Base-by-base conservation (phyloP, 2,329 filamentous ascomycete species). In the Phoma sp. region DNA sequence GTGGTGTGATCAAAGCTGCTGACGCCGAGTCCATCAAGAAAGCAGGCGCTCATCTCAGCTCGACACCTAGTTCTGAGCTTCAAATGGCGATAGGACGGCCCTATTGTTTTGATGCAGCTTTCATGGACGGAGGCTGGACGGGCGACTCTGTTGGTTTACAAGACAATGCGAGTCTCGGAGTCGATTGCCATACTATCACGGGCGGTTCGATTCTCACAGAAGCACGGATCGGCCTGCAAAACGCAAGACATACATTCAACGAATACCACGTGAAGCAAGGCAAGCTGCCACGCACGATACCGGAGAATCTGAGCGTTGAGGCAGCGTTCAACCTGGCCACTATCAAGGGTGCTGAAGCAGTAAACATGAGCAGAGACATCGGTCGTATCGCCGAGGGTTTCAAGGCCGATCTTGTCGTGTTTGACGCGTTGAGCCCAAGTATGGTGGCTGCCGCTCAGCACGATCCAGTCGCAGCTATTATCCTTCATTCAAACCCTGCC, bases 171-270 rank as follows among this genome's bases (percentile, higher is more conserved):
- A 73, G 80, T 12, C 74, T 85, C 0, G 83, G 83, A 2, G 74
- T 85, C 10, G 83, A 86, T 60, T 84, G 81, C 1, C 81, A 84
- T 63, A 78, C 81, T 39, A 79, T 79, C 14, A 84, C 78, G 57
- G 79, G 77, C 1, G 75, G 76, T 2, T 81, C 83, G 30, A 64
- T 72, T 11, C 47, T 66, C 7, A 42, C 42, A 0, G 83, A 85
- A 62, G 80, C 83, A 1, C 76, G 82, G 3, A 60, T 85, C 9
- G 85, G 81, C 76, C 68, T 85, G 2, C 83, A 84, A 60, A 70
- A 69, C 6, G 76, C 74, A 2, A 74, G 83, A 3, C 64, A 68
- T 7, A 65, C 77, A 14, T 83, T 75, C 61, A 65, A 73, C 37
- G 64, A 77, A n/a, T 71, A 78, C 3, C 63, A 76, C 21, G 60